A percentile compares a stretch with the other conserved stretches of the same genome.
Conservation (phyloP, 352 stramenopile genomes). For the Aphanomyces invadans region DNA sequence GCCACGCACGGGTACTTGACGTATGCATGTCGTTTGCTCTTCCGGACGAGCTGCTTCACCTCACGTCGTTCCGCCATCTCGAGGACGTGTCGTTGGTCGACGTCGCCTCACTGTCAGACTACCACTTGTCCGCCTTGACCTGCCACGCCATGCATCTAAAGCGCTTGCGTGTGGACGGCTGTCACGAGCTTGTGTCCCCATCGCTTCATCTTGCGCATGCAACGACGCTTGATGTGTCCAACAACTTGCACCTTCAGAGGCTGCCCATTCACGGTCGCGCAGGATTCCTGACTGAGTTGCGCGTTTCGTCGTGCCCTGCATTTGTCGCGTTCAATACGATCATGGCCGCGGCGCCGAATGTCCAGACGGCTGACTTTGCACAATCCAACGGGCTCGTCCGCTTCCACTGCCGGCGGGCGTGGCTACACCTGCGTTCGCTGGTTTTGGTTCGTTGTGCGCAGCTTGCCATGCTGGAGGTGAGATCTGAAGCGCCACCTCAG, state of each 20-base stretch:
- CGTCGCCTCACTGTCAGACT: background rate
- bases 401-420: background rate
- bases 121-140: background rate
- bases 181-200: background rate
- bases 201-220: background rate
- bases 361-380: background rate
- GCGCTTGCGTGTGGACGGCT: background rate
- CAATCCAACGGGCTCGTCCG: background rate
- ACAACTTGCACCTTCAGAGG: background rate
- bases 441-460: background rate
- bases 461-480: background rate
- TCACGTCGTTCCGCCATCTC: background rate
- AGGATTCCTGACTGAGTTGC: background rate
- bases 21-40: background rate
- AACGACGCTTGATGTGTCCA: background rate
- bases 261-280: background rate
- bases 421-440: background rate
- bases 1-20: background rate
- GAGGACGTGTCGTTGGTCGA: background rate
- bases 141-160: background rate
- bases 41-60: background rate
- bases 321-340: conserved; percentile 2
- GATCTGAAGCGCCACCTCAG: background rate
- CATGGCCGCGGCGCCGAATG: background rate
- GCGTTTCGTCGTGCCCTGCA: background rate